Conservation (phyloP, 1,139 yeast species). For the Zygosaccharomyces sapae region DNA sequence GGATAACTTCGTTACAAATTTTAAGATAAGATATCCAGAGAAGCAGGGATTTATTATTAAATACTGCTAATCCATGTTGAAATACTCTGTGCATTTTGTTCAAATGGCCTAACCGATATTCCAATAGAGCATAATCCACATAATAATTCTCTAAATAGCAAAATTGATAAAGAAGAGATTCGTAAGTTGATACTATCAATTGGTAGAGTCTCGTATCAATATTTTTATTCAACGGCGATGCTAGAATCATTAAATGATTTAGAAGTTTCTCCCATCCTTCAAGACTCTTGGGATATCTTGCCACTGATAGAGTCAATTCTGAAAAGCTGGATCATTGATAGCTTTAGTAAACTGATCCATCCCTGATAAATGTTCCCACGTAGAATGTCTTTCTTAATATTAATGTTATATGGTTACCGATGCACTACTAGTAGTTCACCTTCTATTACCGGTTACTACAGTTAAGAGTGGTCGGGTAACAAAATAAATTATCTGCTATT, state of each 20-base stretch:
- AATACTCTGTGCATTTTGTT: slow-evolving; percentile 49
- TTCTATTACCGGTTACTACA: not conserved
- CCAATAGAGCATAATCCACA: slow-evolving; percentile 68
- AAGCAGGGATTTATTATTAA: slow-evolving; percentile 46
- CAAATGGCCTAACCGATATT: slow-evolving; percentile 56
- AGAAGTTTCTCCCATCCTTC: slow-evolving; percentile 33
- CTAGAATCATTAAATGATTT: slow-evolving; percentile 24
- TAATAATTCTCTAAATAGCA: slow-evolving; percentile 78
- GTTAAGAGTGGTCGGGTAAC: not conserved
- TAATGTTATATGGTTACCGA: too few relatives aligned
- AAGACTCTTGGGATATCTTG: slow-evolving; percentile 28
- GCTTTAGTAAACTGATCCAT: slow-evolving; percentile 25
- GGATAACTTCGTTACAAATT: slow-evolving; percentile 46
- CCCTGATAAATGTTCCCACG: too few relatives aligned
- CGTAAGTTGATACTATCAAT: slow-evolving; percentile 45
- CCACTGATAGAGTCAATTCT: slow-evolving; percentile 22
- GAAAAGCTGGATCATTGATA: slow-evolving; percentile 28
- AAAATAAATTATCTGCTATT: not conserved
- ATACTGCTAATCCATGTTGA: slow-evolving; percentile 45
- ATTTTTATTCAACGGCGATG: slow-evolving; percentile 29
- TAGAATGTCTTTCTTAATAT: too few relatives aligned
- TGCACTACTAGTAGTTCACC: too few relatives aligned
- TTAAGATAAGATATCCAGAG: slow-evolving; percentile 73
- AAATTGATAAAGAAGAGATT: slow-evolving; percentile 53
- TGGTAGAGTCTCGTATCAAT: slow-evolving; percentile 20